A percentile compares a stretch with the other conserved stretches of the same genome.
phyloP scores from a whole-genome alignment of 352 stramenopile genomes.

The Aphanomyces astaci region DNA sequence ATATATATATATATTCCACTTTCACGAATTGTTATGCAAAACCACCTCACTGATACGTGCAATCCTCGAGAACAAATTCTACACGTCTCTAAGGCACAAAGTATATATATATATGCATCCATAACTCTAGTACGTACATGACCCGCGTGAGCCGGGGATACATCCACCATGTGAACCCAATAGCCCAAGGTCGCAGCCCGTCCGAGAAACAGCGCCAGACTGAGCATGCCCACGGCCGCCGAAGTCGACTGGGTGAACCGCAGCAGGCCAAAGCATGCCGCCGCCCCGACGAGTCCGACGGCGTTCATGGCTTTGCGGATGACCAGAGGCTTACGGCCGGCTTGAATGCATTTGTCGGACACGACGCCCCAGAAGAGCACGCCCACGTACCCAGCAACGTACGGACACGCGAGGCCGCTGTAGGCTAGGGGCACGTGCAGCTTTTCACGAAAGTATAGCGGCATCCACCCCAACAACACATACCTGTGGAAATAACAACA shows the following conservation, averaged over 20 bases:
- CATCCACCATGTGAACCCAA: conserved; percentile 88
- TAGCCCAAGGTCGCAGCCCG: conserved; percentile 72
- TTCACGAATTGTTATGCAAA: too few species aligned
- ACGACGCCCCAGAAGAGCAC: conserved; percentile 64
- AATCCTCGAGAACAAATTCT: too few species aligned
- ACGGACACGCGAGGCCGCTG: conserved; percentile 60
- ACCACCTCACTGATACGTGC: too few species aligned
- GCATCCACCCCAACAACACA: conserved; percentile 79
- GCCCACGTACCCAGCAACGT: conserved; percentile 70
- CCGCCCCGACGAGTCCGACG: conserved; percentile 61
- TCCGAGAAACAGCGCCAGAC: conserved; percentile 64
- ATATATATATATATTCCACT: too few species aligned
- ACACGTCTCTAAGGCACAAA: too few species aligned
- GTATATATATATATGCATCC: too few species aligned
- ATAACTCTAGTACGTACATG: too few species aligned
- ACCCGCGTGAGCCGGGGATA: conserved; percentile 62
- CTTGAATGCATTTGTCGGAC: conserved; percentile 54
- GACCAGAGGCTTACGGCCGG: conserved; percentile 36
- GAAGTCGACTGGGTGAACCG: conserved; percentile 47
- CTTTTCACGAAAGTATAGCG: conserved; percentile 77
- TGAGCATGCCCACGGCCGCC: conserved; percentile 55
- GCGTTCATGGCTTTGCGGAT: conserved; percentile 75
- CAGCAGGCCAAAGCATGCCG: conserved; percentile 58
- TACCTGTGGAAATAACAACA: too few species aligned
- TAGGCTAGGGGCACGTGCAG: conserved; percentile 63